Conservation (phyloP, 2,329 filamentous ascomycete genomes). For the Remersonia thermophila region DNA sequence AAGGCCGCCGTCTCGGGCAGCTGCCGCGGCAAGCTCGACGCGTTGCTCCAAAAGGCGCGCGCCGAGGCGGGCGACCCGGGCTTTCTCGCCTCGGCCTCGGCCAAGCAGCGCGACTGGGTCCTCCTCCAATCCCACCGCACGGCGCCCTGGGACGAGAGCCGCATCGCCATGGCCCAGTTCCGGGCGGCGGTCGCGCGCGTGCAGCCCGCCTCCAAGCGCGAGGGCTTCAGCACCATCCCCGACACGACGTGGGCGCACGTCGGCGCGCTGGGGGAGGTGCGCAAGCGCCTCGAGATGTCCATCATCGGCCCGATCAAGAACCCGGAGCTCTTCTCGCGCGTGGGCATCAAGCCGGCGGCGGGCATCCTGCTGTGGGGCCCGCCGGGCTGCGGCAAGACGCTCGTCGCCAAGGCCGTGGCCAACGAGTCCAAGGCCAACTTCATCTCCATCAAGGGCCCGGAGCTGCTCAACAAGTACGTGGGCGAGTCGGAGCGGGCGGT, state of each 20-base stretch:
- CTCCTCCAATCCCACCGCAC: conserved; percentile 17
- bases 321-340: conserved; percentile 61
- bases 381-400: conserved; percentile 90
- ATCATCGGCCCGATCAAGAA: conserved; percentile 83
- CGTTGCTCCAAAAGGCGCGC: conserved; percentile 13
- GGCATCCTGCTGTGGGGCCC: conserved; percentile 94
- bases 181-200: conserved; percentile 61
- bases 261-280: conserved; percentile 68
- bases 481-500: conserved; percentile 92
- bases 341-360: conserved; percentile 70
- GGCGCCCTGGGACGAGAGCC: conserved; percentile 15
- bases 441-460: conserved; percentile 93
- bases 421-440: conserved; percentile 95
- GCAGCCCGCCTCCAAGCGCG: conserved; percentile 71
- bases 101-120: conserved; percentile 16
- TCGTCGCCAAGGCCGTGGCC: conserved; percentile 90
- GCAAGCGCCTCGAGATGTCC: conserved; percentile 68
- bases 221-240: conserved; percentile 90
- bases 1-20: conserved; percentile 30
- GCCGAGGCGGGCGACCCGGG: conserved; percentile 2
- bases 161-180: conserved; percentile 50
- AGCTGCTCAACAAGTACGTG: conserved; percentile 94
- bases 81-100: conserved; percentile 6
- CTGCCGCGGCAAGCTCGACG: conserved; percentile 20
- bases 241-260: conserved; percentile 90